phyloP scores from a whole-genome alignment of 345 rosid genomes.

The Heritiera littoralis region DNA sequence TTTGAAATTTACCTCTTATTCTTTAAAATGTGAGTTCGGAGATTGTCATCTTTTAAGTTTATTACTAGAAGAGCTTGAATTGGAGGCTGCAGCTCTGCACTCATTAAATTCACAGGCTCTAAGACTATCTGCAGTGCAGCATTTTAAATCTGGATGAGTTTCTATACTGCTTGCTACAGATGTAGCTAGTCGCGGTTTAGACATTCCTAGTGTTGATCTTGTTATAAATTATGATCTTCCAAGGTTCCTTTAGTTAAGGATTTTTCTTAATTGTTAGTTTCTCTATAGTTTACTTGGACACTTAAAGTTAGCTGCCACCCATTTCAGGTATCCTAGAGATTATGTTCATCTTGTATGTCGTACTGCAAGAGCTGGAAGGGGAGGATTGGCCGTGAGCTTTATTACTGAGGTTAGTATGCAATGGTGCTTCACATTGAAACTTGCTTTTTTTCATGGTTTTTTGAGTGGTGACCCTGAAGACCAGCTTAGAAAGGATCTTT shows the following conservation, averaged over 20 bases:
- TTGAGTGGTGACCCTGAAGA: not conserved
- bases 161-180: conserved; percentile 84
- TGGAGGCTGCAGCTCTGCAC: conserved; percentile 69
- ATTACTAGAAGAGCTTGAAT: conserved; percentile 84
- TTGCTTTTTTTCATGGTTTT: not conserved
- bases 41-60: conserved; percentile 75
- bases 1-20: conserved; percentile 4
- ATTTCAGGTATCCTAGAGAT: conserved; percentile 76
- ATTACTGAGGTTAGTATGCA: conserved; percentile 61
- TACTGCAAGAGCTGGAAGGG: conserved; percentile 98
- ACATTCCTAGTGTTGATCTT: conserved; percentile 96
- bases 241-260: conserved; percentile 44
- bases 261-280: not conserved
- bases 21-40: conserved; percentile 40
- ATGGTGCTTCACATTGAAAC: not conserved
- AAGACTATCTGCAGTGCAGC: conserved; percentile 78
- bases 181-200: conserved; percentile 96
- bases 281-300: not conserved
- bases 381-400: conserved; percentile 84
- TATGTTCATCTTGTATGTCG: conserved; percentile 98
- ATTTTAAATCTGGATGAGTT: conserved; percentile 81
- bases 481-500: not conserved
- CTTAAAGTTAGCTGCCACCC: conserved; percentile 8
- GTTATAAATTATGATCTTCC: conserved; percentile 93
- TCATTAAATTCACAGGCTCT: conserved; percentile 77